Conservation (phyloP, 768 basidiomycete genomes). For the Leucocoprinus leucothites region DNA sequence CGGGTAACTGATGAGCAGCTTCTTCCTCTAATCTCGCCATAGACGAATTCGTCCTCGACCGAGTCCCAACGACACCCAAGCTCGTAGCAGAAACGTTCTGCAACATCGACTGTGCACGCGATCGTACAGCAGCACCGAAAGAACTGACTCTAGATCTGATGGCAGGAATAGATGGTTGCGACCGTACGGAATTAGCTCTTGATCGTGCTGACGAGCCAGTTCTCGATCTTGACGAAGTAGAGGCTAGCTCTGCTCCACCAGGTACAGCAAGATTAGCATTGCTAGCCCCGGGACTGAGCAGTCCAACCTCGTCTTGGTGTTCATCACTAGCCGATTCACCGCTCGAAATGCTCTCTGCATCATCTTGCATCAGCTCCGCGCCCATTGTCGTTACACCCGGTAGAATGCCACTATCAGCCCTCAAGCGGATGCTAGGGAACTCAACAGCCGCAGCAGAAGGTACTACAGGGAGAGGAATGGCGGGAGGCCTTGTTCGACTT, state of each 20-base stretch:
- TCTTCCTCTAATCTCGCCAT: conserved; percentile 66
- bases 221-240: conserved; percentile 14
- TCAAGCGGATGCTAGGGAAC: conserved; percentile 8
- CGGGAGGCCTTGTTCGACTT: conserved; percentile 20
- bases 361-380: conserved; percentile 29
- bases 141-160: conserved; percentile 40
- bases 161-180: conserved; percentile 9
- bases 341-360: conserved; percentile 11
- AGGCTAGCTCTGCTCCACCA: background rate
- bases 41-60: conserved; percentile 63
- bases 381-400: conserved; percentile 15
- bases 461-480: conserved; percentile 29
- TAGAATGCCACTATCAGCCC: conserved; percentile 15
- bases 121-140: conserved; percentile 49
- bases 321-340: conserved; percentile 6
- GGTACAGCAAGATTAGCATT: conserved; percentile 11
- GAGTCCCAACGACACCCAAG: conserved; percentile 16
- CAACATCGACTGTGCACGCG: conserved; percentile 63
- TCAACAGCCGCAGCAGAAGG: conserved; percentile 18
- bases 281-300: conserved; percentile 20
- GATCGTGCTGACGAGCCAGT: conserved; percentile 17
- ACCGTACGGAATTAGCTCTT: background rate
- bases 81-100: conserved; percentile 56
- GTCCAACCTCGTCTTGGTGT: conserved; percentile 23
- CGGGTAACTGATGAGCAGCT: conserved; percentile 16